A percentile compares a stretch with the other conserved stretches of the same genome.
Evolutionary conservation across 768 basidiomycete genomes (phyloP).

Genomic region (Leccinellum luteum): DNA sequence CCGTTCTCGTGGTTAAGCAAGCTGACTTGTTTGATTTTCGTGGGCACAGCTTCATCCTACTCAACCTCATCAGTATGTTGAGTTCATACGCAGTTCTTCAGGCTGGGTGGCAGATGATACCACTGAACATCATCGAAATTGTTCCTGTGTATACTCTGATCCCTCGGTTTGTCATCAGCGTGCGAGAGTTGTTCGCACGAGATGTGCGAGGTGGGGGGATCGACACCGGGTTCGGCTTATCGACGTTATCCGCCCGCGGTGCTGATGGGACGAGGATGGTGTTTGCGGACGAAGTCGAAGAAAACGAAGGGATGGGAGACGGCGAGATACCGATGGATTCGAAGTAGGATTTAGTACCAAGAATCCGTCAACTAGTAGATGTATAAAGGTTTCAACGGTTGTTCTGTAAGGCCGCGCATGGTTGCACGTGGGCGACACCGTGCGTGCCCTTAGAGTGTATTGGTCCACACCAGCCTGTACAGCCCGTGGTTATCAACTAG

Average conservation of each 20-base stretch:
- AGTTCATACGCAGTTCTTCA: neutral
- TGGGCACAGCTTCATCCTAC: neutral
- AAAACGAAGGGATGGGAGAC: neutral
- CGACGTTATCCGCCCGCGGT: neutral
- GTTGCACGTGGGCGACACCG: too few relatives aligned
- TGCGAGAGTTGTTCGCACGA: neutral
- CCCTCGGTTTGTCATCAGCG: neutral
- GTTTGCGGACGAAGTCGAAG: neutral
- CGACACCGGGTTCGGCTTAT: neutral
- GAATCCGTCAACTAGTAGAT: neutral
- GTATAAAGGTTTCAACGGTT: too few relatives aligned
- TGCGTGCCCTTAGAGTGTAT: too few relatives aligned
- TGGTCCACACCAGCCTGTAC: too few relatives aligned
- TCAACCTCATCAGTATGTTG: neutral
- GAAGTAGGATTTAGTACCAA: neutral
- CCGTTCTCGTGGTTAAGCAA: neutral
- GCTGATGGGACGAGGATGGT: neutral
- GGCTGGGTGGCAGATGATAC: neutral
- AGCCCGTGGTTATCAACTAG: too few relatives aligned
- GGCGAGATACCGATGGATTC: neutral
- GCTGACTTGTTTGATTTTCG: neutral
- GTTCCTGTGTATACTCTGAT: neutral
- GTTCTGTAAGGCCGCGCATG: too few relatives aligned
- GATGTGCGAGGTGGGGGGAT: neutral
- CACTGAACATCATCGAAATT: neutral